phyloP scores from a whole-genome alignment of 1,284 basidiomycete species.

The Rhodotorula glutinis region DNA sequence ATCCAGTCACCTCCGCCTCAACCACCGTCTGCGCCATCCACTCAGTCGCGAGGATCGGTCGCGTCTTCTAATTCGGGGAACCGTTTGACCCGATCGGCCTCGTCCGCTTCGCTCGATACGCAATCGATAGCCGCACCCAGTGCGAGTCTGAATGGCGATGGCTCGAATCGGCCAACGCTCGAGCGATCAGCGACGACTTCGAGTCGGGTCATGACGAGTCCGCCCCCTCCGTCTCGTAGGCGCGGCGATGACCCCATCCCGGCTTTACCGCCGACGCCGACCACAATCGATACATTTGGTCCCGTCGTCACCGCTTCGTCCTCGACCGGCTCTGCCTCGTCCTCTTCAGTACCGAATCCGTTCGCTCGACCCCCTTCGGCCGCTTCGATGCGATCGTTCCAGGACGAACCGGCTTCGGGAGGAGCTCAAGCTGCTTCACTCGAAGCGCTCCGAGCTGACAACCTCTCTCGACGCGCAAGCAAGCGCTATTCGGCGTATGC shows the following conservation, averaged over 20 bases:
- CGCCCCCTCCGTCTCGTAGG: background rate
- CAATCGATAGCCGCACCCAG: background rate
- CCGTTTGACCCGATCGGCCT: background rate
- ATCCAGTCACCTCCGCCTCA: background rate
- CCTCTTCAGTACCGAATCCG: background rate
- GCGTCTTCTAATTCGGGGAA: background rate
- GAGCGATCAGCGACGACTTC: background rate
- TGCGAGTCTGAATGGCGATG: background rate
- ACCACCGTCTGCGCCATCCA: no score
- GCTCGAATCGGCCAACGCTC: background rate
- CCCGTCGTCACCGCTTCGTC: background rate
- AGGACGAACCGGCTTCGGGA: background rate
- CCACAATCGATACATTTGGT: background rate
- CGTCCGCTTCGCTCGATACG: background rate
- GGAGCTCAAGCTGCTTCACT: constrained; percentile 56
- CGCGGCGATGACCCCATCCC: background rate
- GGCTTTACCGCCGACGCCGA: background rate
- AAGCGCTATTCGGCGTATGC: constrained; percentile 96
- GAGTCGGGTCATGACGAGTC: background rate
- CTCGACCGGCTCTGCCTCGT: background rate
- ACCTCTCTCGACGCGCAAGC: constrained; percentile 84
- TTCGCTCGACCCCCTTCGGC: background rate
- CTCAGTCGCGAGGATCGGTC: background rate
- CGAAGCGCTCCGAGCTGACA: constrained; percentile 82
- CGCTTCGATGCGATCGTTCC: constrained; percentile 4